These are phyloP conservation scores for Scheffersomyces segobiensis DNA, from an alignment of 1,139 yeast genomes.

Conservation along the genomic window DNA sequence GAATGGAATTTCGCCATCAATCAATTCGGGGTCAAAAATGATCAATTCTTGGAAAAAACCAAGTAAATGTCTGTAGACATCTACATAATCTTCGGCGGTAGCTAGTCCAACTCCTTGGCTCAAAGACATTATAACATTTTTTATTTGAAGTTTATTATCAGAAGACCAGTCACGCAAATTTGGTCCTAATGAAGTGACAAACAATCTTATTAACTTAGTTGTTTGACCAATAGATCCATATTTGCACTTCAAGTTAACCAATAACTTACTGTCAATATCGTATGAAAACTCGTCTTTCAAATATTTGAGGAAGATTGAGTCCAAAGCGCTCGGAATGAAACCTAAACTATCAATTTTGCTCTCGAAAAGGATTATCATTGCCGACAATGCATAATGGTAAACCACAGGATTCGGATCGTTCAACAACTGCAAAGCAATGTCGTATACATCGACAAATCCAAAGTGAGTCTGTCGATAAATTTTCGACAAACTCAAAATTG, in stretches of 20 bases:
- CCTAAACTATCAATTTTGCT: conserved; percentile 51
- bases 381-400: conserved; percentile 67
- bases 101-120: conserved; percentile 36
- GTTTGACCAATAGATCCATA: conserved; percentile 25
- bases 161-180: conserved; percentile 26
- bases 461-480: conserved; percentile 46
- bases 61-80: conserved; percentile 27
- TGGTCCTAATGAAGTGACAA: conserved; percentile 44
- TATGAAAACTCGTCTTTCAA: conserved; percentile 49
- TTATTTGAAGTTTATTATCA: conserved; percentile 23
- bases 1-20: conserved; percentile 31
- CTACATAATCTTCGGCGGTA: conserved; percentile 28
- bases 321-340: conserved; percentile 48
- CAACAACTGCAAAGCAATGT: conserved; percentile 60
- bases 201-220: conserved; percentile 28
- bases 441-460: conserved; percentile 47
- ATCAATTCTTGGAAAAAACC: conserved; percentile 39
- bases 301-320: conserved; percentile 50
- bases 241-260: conserved; percentile 31
- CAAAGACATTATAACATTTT: conserved; percentile 29
- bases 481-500: conserved; percentile 59
- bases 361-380: conserved; percentile 58
- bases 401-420: conserved; percentile 85
- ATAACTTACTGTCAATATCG: conserved; percentile 22
- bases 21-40: conserved; percentile 40